Base-by-base conservation (phyloP, 495 filamentous ascomycete genomes). In the Wilcoxina mikolae region DNA sequence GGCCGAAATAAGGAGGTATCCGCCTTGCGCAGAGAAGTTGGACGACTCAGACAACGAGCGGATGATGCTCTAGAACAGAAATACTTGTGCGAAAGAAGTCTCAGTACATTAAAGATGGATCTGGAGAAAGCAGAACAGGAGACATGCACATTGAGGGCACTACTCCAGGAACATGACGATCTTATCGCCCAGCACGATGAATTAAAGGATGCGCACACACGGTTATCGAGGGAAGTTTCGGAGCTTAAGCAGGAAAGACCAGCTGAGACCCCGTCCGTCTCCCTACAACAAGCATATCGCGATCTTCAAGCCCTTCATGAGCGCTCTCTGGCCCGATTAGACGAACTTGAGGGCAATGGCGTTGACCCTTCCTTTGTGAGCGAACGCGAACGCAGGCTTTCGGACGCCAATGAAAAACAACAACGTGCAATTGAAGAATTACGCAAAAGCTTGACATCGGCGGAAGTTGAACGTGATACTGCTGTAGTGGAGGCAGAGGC, bases 51-150 rank as follows among this genome's bases (percentile, higher is more conserved):
- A 26, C 80, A 81, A 52, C 82, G 93, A 51, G 89, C 93, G 23
- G 89, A 96, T 59, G 91, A 98, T 52, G 93, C 91, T 20, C 74
- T 95, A n/a, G 87, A 93, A 60, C 84, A 89, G 62, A 96, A 95
- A 71, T 95, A 83, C 78, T 83, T 91, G 68, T 90, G 89, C 54
- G 91, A 98, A 69, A 94, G 94, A 69, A 87, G 88, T 23, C 74
- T 98, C 12, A 77, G 81, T 55, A 89, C 90, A 39, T 72, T 98
- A 57, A 94, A 94, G 69, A 95, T 95, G 84, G 91, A 98, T 65
- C 78, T 98, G 26, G 93, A 98, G 65, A 84, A 89, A 56, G 87
- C 91, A 3, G 84, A 95, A 68, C 84, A 91, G 65, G 93, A 98
- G 71, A 95, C 90, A 11, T 71, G 74, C 27, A 85, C 83, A 24